Percentiles rank a stretch among this genome's conserved stretches.
phyloP scores from a whole-genome alignment of 768 basidiomycete species.

The Suillus paluster region DNA sequence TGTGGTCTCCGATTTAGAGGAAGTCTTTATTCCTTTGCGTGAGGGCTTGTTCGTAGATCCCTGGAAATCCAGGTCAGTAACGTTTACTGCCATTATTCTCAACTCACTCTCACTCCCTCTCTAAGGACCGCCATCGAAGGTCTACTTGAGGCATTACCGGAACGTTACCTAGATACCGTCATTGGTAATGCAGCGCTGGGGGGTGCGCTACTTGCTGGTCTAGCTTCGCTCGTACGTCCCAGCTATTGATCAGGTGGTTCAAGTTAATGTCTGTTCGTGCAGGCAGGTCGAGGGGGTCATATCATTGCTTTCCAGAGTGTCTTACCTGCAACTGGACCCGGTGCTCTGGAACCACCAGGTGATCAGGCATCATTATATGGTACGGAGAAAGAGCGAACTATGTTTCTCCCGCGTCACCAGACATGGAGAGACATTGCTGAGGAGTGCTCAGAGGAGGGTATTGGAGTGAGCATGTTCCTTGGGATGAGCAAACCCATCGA shows the following conservation, averaged over 20 bases:
- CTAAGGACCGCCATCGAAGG: conserved; percentile 64
- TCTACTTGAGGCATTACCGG: conserved; percentile 67
- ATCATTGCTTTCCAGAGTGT: conserved; percentile 72
- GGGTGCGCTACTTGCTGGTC: conserved; percentile 70
- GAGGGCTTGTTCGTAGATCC: conserved; percentile 81
- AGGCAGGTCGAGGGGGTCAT: conserved; percentile 79
- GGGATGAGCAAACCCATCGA: conserved; percentile 83
- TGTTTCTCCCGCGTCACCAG: conserved; percentile 80
- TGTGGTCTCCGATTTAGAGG: conserved; percentile 88
- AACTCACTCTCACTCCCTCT: conserved; percentile 4
- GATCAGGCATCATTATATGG: conserved; percentile 74
- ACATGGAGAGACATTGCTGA: conserved; percentile 85
- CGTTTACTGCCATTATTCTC: background rate
- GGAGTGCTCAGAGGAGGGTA: conserved; percentile 86
- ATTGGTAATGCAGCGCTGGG: conserved; percentile 71
- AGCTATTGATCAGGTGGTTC: conserved; percentile 15
- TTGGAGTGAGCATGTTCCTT: conserved; percentile 90
- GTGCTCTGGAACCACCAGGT: conserved; percentile 59
- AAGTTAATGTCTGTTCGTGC: conserved; percentile 14
- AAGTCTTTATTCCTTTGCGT: conserved; percentile 82
- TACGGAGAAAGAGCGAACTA: conserved; percentile 81
- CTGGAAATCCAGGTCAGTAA: conserved; percentile 63
- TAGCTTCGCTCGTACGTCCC: conserved; percentile 70
- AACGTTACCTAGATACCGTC: conserved; percentile 55
- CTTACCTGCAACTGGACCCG: conserved; percentile 72